Percentiles rank a stretch among this genome's conserved stretches.
These are phyloP conservation scores for Paramyrothecium roridum DNA, from an alignment of 2,329 filamentous ascomycete species.

Conservation along the genomic window DNA sequence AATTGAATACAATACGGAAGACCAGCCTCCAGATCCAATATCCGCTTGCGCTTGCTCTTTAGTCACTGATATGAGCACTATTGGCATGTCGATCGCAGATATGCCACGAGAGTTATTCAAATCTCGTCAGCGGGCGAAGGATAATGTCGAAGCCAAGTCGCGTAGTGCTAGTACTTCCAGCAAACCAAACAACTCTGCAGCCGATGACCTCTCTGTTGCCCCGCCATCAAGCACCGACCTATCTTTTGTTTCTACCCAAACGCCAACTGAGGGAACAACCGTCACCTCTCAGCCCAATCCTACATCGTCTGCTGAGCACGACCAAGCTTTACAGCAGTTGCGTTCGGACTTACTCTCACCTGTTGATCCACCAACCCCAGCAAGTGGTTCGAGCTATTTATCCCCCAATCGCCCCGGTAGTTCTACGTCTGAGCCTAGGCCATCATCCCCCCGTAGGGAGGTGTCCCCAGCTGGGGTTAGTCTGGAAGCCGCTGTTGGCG, in stretches of 20 bases:
- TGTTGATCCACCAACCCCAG: background rate
- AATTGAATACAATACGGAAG: constrained; percentile 71
- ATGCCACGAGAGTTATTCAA: constrained; percentile 58
- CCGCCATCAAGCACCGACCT: constrained; percentile 1
- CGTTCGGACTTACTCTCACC: background rate
- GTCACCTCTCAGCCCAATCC: background rate
- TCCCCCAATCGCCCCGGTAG: background rate
- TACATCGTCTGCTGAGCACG: background rate
- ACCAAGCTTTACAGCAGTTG: background rate
- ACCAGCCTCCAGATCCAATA: constrained; percentile 76
- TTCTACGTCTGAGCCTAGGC: background rate
- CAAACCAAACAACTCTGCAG: constrained; percentile 5
- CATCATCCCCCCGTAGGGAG: constrained; percentile 1
- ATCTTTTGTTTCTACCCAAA: background rate
- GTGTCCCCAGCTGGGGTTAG: constrained; percentile 19
- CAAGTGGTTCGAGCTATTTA: background rate
- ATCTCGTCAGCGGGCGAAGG: constrained; percentile 19
- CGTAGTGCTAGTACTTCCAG: constrained; percentile 3
- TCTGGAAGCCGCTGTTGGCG: constrained; percentile 60
- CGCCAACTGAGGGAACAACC: background rate
- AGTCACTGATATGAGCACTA: constrained; percentile 75
- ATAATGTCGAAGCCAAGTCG: constrained; percentile 2
- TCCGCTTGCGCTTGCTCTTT: constrained; percentile 74
- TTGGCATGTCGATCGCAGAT: constrained; percentile 81
- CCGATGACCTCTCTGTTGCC: constrained; percentile 2